Percentiles rank a stretch among this genome's conserved stretches.
Conservation (phyloP, 345 rosid species). For the Populus nigra region DNA sequence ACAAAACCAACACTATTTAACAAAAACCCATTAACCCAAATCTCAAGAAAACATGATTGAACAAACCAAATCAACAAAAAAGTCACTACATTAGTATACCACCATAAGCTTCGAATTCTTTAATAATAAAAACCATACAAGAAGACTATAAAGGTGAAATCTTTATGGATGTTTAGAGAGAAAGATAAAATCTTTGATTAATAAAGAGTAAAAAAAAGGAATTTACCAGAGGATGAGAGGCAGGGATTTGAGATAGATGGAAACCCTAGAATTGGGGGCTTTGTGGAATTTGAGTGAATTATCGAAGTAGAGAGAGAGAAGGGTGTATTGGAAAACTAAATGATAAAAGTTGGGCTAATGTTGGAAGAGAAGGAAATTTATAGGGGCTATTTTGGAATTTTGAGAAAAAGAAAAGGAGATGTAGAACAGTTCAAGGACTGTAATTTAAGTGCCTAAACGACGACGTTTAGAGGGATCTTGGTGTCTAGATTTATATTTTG, state of each 20-base stretch:
- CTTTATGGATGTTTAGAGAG: not conserved
- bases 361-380: not conserved
- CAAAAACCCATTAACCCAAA: not conserved
- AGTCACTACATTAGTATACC: not conserved
- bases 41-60: not conserved
- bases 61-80: not conserved
- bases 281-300: slow-evolving; percentile 26
- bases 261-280: slow-evolving; percentile 46
- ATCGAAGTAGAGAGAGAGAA: not conserved
- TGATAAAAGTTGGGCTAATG: slow-evolving; percentile 3
- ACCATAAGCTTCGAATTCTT: not conserved
- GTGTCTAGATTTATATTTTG: no score
- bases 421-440: not conserved
- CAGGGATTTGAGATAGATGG: slow-evolving; percentile 19
- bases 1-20: slow-evolving; percentile 4
- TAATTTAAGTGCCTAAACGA: not conserved
- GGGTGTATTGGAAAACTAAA: slow-evolving; percentile 23
- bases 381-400: slow-evolving; percentile 21
- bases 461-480: not conserved
- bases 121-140: not conserved
- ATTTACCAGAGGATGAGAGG: slow-evolving; percentile 15
- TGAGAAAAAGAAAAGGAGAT: not conserved
- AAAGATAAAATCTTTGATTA: not conserved
- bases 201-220: not conserved
- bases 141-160: not conserved